These are phyloP conservation scores for Cladosporium sp. DNA, from an alignment of 2,329 filamentous ascomycete genomes.

Conservation along the genomic window DNA sequence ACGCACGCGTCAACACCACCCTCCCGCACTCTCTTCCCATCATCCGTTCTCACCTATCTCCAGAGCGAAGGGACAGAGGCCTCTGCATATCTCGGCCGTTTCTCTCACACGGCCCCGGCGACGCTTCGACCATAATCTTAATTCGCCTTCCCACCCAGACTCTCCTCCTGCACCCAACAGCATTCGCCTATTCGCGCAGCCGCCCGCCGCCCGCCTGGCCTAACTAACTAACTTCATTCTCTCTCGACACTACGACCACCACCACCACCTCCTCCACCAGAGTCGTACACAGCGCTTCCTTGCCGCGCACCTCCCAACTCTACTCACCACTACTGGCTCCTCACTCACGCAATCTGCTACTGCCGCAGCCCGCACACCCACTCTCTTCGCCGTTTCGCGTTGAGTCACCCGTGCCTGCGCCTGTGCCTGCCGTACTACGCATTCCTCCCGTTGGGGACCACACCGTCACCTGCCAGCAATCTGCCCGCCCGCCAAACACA, in stretches of 20 bases:
- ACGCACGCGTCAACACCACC: slow-evolving; percentile 11
- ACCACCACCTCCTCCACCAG: not conserved
- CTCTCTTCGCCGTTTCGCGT: slow-evolving; percentile 9
- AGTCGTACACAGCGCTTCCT: slow-evolving; percentile 12
- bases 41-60: not conserved
- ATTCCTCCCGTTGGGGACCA: slow-evolving; percentile 9
- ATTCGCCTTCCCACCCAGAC: slow-evolving; percentile 11
- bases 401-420: slow-evolving; percentile 9
- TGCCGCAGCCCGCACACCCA: slow-evolving; percentile 11
- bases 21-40: slow-evolving; percentile 5
- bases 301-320: not conserved
- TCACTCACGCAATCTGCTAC: not conserved
- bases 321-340: no score
- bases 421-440: slow-evolving; percentile 9
- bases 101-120: slow-evolving; percentile 2
- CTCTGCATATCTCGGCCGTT: slow-evolving; percentile 5
- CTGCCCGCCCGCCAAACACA: slow-evolving; percentile 1
- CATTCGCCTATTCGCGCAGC: no score
- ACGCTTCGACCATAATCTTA: slow-evolving; percentile 12
- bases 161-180: no score
- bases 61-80: no score
- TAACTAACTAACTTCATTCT: no score
- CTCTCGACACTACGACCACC: no score
- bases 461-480: slow-evolving; percentile 11
- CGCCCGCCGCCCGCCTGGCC: no score